Evolutionary conservation across 495 filamentous ascomycete species (phyloP).

Genomic region (Baudoinia panamericana): DNA sequence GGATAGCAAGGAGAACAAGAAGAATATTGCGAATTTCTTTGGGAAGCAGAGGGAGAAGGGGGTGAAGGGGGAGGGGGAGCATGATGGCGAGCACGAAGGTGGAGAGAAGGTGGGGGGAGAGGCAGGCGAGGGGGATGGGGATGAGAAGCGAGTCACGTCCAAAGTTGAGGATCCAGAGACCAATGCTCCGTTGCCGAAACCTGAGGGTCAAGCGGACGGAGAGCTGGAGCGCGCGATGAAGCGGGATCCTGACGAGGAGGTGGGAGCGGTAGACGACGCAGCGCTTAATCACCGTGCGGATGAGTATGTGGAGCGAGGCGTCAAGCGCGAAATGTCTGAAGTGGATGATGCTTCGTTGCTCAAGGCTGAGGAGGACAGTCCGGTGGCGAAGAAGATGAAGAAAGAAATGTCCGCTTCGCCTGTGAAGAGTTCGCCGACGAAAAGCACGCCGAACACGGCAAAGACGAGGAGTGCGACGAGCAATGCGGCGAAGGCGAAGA

Average conservation of each 20-base stretch:
- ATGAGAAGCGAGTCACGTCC: conserved; percentile 2
- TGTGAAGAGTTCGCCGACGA: not conserved
- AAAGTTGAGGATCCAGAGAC: conserved; percentile 17
- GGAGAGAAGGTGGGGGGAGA: conserved; percentile 11
- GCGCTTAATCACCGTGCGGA: conserved; percentile 7
- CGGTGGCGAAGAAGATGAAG: not conserved
- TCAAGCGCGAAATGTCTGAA: conserved; percentile 16
- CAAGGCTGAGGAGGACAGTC: conserved; percentile 5
- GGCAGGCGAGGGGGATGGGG: too few species aligned
- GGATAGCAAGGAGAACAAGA: conserved; percentile 71
- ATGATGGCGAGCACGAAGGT: conserved; percentile 5
- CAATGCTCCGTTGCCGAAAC: conserved; percentile 18
- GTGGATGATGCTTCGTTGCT: conserved; percentile 12
- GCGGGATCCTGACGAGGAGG: not conserved
- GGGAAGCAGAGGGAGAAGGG: conserved; percentile 33
- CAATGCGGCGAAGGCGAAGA: conserved; percentile 12
- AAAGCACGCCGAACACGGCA: not conserved
- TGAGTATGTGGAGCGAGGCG: conserved; percentile 4
- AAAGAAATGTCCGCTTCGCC: not conserved
- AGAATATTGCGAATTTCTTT: conserved; percentile 90
- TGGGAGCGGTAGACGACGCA: not conserved
- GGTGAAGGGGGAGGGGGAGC: conserved; percentile 4
- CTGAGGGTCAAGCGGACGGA: conserved; percentile 4
- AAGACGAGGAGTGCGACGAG: conserved; percentile 19
- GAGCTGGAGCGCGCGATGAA: conserved; percentile 11